Conservation (phyloP, 1,139 yeast species). For the Starmera stellimalicola region DNA sequence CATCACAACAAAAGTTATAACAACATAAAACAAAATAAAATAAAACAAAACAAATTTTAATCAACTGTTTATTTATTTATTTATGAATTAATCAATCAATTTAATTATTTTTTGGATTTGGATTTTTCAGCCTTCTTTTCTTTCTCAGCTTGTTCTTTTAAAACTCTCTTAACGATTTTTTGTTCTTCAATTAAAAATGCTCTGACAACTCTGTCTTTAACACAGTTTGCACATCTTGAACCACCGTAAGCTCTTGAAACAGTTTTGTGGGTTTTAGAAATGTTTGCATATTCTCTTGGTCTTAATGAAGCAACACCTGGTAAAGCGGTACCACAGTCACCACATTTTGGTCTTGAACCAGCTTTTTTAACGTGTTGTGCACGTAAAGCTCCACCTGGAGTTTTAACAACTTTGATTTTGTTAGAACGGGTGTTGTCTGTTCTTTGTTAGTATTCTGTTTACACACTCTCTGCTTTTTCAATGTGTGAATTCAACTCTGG, state of each 20-base stretch:
- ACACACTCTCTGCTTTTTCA: neutral
- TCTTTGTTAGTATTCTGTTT: neutral
- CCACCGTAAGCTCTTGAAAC: conserved; percentile 99
- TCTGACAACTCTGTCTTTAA: conserved; percentile 97
- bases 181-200: conserved; percentile 99
- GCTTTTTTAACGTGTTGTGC: conserved; percentile 96
- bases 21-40: neutral
- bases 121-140: conserved; percentile 29
- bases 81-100: neutral
- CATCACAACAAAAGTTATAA: neutral
- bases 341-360: conserved; percentile 96
- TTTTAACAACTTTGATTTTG: conserved; percentile 98
- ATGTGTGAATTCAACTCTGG: neutral
- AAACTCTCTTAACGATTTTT: conserved; percentile 98
- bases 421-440: conserved; percentile 97
- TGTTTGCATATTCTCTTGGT: conserved; percentile 95
- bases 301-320: conserved; percentile 91
- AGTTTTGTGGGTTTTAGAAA: conserved; percentile 94
- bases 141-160: conserved; percentile 88
- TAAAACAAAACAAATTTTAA: neutral
- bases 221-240: conserved; percentile 96
- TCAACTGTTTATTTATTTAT: neutral
- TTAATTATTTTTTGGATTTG: conserved; percentile 1
- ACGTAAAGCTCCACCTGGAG: conserved; percentile 98
- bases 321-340: conserved; percentile 92